These are phyloP conservation scores for Albifimbria verrucaria DNA, from an alignment of 2,329 filamentous ascomycete species.

Conservation along the genomic window DNA sequence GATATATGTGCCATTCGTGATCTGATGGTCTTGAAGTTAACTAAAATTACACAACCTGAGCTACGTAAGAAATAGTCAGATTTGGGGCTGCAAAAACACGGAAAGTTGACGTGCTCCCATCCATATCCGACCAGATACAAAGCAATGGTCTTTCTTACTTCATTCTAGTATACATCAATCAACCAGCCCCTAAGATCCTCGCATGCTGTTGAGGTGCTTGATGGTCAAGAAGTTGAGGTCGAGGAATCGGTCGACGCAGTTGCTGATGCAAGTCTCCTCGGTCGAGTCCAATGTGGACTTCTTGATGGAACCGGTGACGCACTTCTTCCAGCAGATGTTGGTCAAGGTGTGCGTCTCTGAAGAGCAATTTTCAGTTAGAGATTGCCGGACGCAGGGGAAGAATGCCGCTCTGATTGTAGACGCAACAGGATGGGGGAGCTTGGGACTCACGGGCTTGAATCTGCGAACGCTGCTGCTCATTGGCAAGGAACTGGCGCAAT, in stretches of 20 bases:
- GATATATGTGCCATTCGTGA: too few relatives aligned
- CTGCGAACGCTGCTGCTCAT: conserved; percentile 81
- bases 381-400: neutral
- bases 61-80: too few relatives aligned
- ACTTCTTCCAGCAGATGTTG: conserved; percentile 93
- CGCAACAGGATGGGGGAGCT: conserved; percentile 12
- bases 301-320: conserved; percentile 72
- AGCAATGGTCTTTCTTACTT: too few relatives aligned
- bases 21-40: too few relatives aligned
- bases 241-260: conserved; percentile 92
- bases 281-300: conserved; percentile 67
- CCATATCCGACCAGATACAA: too few relatives aligned
- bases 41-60: too few relatives aligned
- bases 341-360: conserved; percentile 53
- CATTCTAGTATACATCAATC: too few relatives aligned
- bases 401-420: too few relatives aligned
- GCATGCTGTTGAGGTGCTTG: conserved; percentile 71
- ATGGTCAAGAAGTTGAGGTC: conserved; percentile 85
- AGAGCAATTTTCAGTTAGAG: conserved; percentile 7
- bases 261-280: conserved; percentile 82
- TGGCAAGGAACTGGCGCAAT: conserved; percentile 83
- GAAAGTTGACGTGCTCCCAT: too few relatives aligned
- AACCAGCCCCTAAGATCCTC: conserved; percentile 18
- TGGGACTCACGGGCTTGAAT: conserved; percentile 55
- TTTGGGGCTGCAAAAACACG: too few relatives aligned